Evolutionary conservation across 371 early-diverging fungal species (phyloP).

Genomic region (Syncephalastrum sp.): DNA sequence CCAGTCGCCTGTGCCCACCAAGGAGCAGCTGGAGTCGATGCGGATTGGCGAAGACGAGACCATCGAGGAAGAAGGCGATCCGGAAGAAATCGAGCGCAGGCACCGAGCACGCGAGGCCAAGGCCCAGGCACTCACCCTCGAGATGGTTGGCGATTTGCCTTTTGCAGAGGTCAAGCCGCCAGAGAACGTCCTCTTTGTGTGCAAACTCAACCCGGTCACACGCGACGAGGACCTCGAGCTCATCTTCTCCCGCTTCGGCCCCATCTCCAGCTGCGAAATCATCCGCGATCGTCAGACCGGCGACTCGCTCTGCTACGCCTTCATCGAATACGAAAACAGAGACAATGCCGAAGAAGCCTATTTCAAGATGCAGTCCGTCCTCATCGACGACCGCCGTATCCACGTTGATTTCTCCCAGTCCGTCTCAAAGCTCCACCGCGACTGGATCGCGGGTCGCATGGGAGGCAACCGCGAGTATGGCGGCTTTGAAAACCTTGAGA

Average conservation of each 20-base stretch:
- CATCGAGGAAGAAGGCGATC: slow-evolving; percentile 66
- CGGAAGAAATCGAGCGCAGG: slow-evolving; percentile 70
- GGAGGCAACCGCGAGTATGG: slow-evolving; percentile 45
- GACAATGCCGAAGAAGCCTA: slow-evolving; percentile 91
- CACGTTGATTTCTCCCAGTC: slow-evolving; percentile 98
- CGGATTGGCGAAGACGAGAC: slow-evolving; percentile 87
- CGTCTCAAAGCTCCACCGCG: slow-evolving; percentile 82
- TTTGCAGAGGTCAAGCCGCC: slow-evolving; percentile 97
- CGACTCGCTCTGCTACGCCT: slow-evolving; percentile 90
- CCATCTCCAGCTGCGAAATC: slow-evolving; percentile 87
- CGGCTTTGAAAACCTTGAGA: slow-evolving; percentile 47
- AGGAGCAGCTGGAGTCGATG: slow-evolving; percentile 72
- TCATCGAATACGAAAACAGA: slow-evolving; percentile 92
- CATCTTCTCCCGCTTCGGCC: slow-evolving; percentile 94
- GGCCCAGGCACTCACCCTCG: slow-evolving; percentile 90
- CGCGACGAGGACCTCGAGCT: slow-evolving; percentile 89
- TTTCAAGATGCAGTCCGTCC: slow-evolving; percentile 88
- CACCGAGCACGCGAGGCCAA: slow-evolving; percentile 77
- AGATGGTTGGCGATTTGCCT: slow-evolving; percentile 97
- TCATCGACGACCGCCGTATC: slow-evolving; percentile 96
- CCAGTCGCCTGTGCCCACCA: slow-evolving; percentile 81
- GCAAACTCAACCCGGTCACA: slow-evolving; percentile 93
- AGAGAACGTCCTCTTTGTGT: slow-evolving; percentile 96
- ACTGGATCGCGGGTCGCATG: slow-evolving; percentile 62
- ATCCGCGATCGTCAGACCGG: slow-evolving; percentile 85